These are phyloP conservation scores for Gymnopus androsaceus DNA, from an alignment of 1,284 basidiomycete genomes.

Conservation along the genomic window DNA sequence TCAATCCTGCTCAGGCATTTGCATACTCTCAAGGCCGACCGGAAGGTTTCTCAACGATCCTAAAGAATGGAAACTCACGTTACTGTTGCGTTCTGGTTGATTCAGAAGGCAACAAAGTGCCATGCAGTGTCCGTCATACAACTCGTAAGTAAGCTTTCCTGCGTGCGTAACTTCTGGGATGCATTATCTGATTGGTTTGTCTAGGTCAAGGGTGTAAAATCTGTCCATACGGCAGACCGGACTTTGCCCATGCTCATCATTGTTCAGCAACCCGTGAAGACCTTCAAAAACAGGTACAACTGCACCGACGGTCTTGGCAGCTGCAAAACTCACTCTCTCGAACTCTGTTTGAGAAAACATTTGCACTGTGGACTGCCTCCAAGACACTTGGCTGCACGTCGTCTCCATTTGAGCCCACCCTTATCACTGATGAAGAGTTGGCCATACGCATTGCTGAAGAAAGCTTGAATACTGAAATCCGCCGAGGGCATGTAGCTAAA, in stretches of 20 bases:
- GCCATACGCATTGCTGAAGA: neutral
- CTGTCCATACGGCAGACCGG: conserved; percentile 15
- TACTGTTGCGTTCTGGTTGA: neutral
- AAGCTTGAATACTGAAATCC: neutral
- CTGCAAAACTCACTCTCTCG: neutral
- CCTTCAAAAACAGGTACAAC: conserved; percentile 8
- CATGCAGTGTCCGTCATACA: neutral
- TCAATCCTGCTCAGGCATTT: neutral
- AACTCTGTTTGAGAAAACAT: conserved; percentile 2
- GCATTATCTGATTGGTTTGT: neutral
- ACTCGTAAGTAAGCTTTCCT: conserved; percentile 10
- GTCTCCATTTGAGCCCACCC: neutral
- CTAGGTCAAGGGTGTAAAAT: conserved; percentile 22
- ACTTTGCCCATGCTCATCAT: conserved; percentile 4
- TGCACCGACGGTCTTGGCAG: neutral
- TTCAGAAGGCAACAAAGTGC: neutral
- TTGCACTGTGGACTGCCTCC: neutral
- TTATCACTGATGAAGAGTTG: neutral
- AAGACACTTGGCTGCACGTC: neutral
- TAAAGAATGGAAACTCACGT: neutral
- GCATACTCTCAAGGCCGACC: conserved; percentile 10
- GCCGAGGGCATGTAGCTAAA: conserved; percentile 11
- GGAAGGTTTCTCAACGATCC: neutral
- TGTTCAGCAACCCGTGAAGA: conserved; percentile 7
- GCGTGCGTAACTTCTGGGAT: no score